These are phyloP conservation scores for Diaporthe vaccinii DNA, from an alignment of 2,329 filamentous ascomycete species.

Conservation along the genomic window DNA sequence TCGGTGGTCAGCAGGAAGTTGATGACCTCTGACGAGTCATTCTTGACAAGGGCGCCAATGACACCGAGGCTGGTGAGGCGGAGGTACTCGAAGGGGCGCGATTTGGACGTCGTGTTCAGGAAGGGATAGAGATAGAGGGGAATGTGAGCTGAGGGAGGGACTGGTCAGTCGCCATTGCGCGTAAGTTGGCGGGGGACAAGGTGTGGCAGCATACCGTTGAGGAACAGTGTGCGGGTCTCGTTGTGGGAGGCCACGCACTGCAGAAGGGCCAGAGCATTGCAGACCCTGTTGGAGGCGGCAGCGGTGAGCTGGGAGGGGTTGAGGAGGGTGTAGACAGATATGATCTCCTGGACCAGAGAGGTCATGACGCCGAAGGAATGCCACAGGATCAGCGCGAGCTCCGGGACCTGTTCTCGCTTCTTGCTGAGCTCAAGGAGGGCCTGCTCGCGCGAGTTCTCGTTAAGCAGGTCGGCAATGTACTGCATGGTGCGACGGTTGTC, in stretches of 20 bases:
- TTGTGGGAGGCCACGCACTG: slow-evolving; percentile 99
- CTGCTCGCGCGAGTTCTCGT: slow-evolving; percentile 87
- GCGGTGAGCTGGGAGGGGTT: slow-evolving; percentile 98
- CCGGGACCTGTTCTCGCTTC: slow-evolving; percentile 97
- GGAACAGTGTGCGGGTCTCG: slow-evolving; percentile 92
- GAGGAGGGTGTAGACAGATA: slow-evolving; percentile 96
- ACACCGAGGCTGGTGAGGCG: slow-evolving; percentile 96
- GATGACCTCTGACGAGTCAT: slow-evolving; percentile 98
- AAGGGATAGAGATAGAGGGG: slow-evolving; percentile 98
- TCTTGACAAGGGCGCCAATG: slow-evolving; percentile 97
- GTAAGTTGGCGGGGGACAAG: not conserved
- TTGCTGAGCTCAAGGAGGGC: slow-evolving; percentile 97
- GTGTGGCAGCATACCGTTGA: slow-evolving; percentile 77
- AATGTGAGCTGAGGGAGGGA: slow-evolving; percentile 80
- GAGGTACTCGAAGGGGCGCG: slow-evolving; percentile 95
- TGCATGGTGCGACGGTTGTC: slow-evolving; percentile 93
- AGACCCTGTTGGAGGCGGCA: slow-evolving; percentile 96
- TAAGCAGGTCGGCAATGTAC: slow-evolving; percentile 92
- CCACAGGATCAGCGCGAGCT: slow-evolving; percentile 96
- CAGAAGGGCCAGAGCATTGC: slow-evolving; percentile 93
- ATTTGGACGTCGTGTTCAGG: slow-evolving; percentile 98
- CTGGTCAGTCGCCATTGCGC: slow-evolving; percentile 6
- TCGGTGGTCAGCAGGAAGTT: slow-evolving; percentile 99
- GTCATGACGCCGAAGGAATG: slow-evolving; percentile 99
- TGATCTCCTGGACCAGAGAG: slow-evolving; percentile 96